Evolutionary conservation across 495 filamentous ascomycete species (phyloP), one percentile per base, ranked within the genome.

Genomic region (Neurospora tetrasperma): DNA sequence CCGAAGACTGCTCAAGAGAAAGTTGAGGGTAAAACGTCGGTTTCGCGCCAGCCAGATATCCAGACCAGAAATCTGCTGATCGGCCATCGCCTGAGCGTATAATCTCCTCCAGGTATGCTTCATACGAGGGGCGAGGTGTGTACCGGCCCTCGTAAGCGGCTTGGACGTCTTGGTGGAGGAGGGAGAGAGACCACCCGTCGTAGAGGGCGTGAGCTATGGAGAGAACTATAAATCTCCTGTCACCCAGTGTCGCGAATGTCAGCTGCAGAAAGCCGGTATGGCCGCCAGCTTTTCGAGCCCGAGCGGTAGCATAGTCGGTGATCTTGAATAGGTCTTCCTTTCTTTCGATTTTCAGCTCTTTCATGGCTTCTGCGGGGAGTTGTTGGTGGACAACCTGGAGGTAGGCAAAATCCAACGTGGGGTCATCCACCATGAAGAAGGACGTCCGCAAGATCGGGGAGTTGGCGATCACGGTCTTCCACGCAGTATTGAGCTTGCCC

Each of bases 171-270:
- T 86, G 80, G 75, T 93, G 90, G 12, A 96, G 80, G 10, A 92
- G 82, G 16, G 83, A 80, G 14, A 94, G 81, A 10, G 91, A 93
- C 84, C 87, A 90, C 10, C 93, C 93, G 77, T 96, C 93, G 74
- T 94, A 94, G 43, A 94, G 84, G 0, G 91, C 92, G 79, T 96
- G 93, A 4, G 92, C 86, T 69, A 94, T 88, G 14, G 92, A 93
- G 23, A 94, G 77, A 1, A 93, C 78, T 5, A 94, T 74, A 74
- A 90, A 89, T 2, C 69, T 73, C 5, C 72, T 76, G 2, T 73
- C 73, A 7, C 79, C 75, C 35, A 84, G 73, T 10, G 72, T 83
- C 2, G 79, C 81, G 71, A 82, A 80, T 0, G 73, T 69, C 0
- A 87, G 75, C 42, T 88, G 86, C n/a, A 86, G 76, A 5, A 88